These are phyloP conservation scores for Aciculoconidium aculeatum DNA, from an alignment of 805 yeast genomes.

Conservation along the genomic window DNA sequence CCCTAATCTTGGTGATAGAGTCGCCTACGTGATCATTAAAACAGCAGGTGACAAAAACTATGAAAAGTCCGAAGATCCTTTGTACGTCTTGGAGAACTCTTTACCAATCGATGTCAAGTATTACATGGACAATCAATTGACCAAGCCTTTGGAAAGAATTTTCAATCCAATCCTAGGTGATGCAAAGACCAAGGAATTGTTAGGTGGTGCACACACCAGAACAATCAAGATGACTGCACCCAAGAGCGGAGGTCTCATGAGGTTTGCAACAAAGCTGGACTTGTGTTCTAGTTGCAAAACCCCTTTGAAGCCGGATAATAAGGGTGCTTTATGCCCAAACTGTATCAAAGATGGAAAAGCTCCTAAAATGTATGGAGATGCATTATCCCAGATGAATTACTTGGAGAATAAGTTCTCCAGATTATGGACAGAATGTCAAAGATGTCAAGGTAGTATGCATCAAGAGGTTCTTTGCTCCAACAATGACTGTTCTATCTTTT, in stretches of 20 bases:
- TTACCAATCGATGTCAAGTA: conserved; percentile 92
- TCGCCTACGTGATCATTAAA: conserved; percentile 88
- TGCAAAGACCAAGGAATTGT: conserved; percentile 67
- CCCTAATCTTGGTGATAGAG: conserved; percentile 95
- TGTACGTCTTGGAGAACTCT: conserved; percentile 86
- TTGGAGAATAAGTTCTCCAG: conserved; percentile 79
- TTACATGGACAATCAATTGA: conserved; percentile 84
- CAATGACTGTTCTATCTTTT: conserved; percentile 95
- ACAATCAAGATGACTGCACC: conserved; percentile 69
- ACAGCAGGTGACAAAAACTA: conserved; percentile 78
- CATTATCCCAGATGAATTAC: conserved; percentile 71
- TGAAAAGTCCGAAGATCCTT: conserved; percentile 95
- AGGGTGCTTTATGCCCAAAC: conserved; percentile 75
- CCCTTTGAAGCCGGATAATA: conserved; percentile 55
- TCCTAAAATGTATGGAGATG: conserved; percentile 75
- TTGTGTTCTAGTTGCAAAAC: conserved; percentile 84
- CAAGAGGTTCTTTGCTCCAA: conserved; percentile 94
- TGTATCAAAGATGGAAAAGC: conserved; percentile 58
- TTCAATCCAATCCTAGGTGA: conserved; percentile 95
- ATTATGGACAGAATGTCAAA: conserved; percentile 96
- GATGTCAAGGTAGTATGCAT: conserved; percentile 94
- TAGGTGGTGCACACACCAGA: conserved; percentile 81
- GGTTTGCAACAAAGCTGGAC: conserved; percentile 84
- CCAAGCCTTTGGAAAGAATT: conserved; percentile 89
- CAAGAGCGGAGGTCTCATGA: conserved; percentile 82